Conservation (phyloP, 1,284 basidiomycete genomes). For the Malassezia yamatoensis region DNA sequence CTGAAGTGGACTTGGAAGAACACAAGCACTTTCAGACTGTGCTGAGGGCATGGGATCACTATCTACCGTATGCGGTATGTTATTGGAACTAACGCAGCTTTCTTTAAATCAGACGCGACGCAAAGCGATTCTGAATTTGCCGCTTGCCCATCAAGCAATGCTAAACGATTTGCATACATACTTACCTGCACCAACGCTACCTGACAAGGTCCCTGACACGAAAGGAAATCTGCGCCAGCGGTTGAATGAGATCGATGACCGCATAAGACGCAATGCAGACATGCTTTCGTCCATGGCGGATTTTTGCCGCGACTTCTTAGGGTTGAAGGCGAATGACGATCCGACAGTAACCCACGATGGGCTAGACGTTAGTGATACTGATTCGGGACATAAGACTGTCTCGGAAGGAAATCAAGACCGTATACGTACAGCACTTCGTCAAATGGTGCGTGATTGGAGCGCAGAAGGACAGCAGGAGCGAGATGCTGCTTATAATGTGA, state of each 20-base stretch:
- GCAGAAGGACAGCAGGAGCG: slow-evolving; percentile 29
- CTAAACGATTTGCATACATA: slow-evolving; percentile 21
- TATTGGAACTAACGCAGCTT: slow-evolving; percentile 15
- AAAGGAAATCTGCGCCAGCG: slow-evolving; percentile 26
- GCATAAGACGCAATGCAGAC: slow-evolving; percentile 43
- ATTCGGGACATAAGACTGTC: neutral
- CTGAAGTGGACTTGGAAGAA: slow-evolving; percentile 16
- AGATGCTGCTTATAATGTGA: slow-evolving; percentile 28
- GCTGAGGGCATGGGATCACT: slow-evolving; percentile 36
- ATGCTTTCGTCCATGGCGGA: slow-evolving; percentile 31
- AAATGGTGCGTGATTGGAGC: slow-evolving; percentile 45
- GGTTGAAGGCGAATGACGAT: slow-evolving; percentile 8
- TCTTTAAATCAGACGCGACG: slow-evolving; percentile 33
- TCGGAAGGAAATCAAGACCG: slow-evolving; percentile 40
- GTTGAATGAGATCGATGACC: slow-evolving; percentile 44
- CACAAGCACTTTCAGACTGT: slow-evolving; percentile 37
- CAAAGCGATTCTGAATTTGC: slow-evolving; percentile 29
- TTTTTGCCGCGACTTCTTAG: slow-evolving; percentile 36
- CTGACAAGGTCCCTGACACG: neutral
- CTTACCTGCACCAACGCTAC: slow-evolving; percentile 24
- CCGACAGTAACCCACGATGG: neutral
- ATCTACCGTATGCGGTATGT: slow-evolving; percentile 31
- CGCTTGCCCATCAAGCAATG: slow-evolving; percentile 32
- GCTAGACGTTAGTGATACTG: neutral
- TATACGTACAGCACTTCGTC: slow-evolving; percentile 43